Percentiles rank a stretch among this genome's conserved stretches.
Conservation (phyloP, 139 green algal species). For the Dunaliella primolecta region DNA sequence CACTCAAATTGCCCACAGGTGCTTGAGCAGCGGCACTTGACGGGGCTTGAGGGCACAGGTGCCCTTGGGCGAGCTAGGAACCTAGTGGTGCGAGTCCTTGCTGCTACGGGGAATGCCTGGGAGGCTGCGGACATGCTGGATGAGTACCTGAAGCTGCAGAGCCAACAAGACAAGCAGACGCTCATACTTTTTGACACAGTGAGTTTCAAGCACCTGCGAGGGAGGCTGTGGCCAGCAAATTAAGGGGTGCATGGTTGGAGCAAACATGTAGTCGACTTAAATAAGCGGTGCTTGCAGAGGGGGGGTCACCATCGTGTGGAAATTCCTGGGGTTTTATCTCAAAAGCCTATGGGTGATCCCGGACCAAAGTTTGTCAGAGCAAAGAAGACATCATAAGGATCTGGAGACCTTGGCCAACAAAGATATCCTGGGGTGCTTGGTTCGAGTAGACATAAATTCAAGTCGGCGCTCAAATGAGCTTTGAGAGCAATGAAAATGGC, state of each 20-base stretch:
- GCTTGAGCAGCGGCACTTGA: background rate
- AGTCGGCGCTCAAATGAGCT: too few relatives aligned
- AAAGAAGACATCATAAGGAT: background rate
- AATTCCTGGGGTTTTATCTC: background rate
- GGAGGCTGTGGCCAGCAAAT: too few relatives aligned
- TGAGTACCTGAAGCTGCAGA: background rate
- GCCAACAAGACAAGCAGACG: background rate
- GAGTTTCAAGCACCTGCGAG: too few relatives aligned
- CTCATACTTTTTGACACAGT: background rate
- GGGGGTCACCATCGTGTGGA: background rate
- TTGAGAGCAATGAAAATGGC: too few relatives aligned
- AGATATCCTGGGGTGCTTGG: too few relatives aligned
- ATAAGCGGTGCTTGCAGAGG: background rate
- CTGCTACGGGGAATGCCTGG: too few relatives aligned
- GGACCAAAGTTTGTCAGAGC: background rate
- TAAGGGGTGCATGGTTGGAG: background rate
- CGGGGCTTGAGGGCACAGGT: background rate
- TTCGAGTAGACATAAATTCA: too few relatives aligned
- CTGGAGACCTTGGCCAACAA: too few relatives aligned
- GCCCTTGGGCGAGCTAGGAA: background rate
- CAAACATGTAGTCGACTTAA: background rate
- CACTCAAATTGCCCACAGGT: too few relatives aligned
- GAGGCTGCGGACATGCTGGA: background rate
- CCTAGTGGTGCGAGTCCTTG: background rate
- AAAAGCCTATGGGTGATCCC: background rate